Conservation (phyloP, 164 flowering plant species). For the Amborella trichopoda region DNA sequence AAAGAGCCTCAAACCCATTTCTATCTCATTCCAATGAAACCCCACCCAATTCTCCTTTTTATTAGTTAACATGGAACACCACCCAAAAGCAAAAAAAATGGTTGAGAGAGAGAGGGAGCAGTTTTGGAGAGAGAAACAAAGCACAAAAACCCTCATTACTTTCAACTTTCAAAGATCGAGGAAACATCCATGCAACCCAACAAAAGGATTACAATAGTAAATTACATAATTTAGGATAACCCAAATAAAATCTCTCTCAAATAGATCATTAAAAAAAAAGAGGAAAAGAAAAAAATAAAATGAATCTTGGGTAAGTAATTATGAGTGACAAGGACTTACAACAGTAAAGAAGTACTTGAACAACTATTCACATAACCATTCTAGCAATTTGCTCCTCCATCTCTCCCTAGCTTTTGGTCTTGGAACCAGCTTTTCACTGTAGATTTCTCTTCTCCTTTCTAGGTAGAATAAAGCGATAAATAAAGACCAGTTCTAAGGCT, state of each 20-base stretch:
- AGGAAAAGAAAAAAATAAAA: slow-evolving; percentile 9
- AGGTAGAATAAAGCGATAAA: neutral
- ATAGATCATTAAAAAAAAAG: neutral
- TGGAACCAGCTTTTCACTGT: slow-evolving; percentile 22
- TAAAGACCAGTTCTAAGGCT: neutral
- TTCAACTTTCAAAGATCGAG: slow-evolving; percentile 30
- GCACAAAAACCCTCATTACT: slow-evolving; percentile 23
- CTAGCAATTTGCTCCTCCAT: slow-evolving; percentile 5
- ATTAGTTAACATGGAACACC: slow-evolving; percentile 32
- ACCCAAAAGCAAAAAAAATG: slow-evolving; percentile 23
- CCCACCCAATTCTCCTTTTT: slow-evolving; percentile 16
- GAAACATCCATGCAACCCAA: slow-evolving; percentile 26
- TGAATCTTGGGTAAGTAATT: slow-evolving; percentile 8
- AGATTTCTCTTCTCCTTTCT: slow-evolving; percentile 11
- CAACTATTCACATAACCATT: slow-evolving; percentile 13
- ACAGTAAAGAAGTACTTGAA: slow-evolving; percentile 6
- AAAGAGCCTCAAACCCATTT: too few species aligned
- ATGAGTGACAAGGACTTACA: slow-evolving; percentile 6
- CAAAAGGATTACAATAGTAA: slow-evolving; percentile 9
- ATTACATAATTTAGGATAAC: neutral
- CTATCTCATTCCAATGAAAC: slow-evolving; percentile 27
- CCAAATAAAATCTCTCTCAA: neutral
- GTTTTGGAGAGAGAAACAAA: too few species aligned
- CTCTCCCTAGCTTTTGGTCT: slow-evolving; percentile 17
- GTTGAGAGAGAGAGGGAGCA: too few species aligned